Evolutionary conservation across 306 rosid genomes (phyloP).

Genomic region (Quercus gilva): DNA sequence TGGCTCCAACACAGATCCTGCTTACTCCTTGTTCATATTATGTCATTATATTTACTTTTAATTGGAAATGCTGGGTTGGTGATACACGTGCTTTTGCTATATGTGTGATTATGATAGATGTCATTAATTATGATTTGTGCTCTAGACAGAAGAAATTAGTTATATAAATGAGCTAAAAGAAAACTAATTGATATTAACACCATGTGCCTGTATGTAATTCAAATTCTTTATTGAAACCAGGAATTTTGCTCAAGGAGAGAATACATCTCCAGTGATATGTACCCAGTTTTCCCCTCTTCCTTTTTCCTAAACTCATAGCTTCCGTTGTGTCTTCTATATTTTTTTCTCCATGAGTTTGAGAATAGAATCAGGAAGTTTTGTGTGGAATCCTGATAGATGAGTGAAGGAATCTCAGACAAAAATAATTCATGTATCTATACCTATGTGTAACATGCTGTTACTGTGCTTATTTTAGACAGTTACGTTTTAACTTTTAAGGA

Average conservation of each 20-base stretch:
- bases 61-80: background rate
- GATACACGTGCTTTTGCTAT: background rate
- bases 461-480: background rate
- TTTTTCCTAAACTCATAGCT: background rate
- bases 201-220: background rate
- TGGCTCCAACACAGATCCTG: conserved; percentile 5
- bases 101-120: background rate
- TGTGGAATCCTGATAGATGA: background rate
- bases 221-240: background rate
- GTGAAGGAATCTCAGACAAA: background rate
- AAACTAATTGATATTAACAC: background rate
- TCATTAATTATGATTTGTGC: background rate
- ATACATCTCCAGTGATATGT: background rate
- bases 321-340: background rate
- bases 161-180: background rate
- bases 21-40: background rate
- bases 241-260: background rate
- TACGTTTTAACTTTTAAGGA: background rate
- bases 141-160: background rate
- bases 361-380: background rate
- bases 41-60: background rate
- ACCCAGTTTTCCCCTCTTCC: background rate
- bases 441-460: background rate
- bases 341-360: background rate
- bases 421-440: background rate